Conservation (phyloP, 306 rosid genomes). For the Abrus precatorius region DNA sequence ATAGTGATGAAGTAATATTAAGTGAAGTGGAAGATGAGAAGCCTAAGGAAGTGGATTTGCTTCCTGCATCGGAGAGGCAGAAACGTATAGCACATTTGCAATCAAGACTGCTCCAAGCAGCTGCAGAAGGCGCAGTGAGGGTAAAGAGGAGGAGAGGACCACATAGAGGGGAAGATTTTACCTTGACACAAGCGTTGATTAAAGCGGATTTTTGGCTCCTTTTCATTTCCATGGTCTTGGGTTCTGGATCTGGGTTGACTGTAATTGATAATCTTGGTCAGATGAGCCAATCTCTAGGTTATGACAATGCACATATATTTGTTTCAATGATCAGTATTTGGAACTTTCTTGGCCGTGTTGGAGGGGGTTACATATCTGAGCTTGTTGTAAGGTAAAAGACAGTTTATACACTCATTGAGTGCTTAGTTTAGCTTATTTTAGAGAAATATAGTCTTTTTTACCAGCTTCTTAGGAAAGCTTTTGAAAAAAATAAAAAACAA, state of each 20-base stretch:
- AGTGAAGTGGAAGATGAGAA: constrained; percentile 71
- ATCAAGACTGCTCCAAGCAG: constrained; percentile 60
- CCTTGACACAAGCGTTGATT: constrained; percentile 85
- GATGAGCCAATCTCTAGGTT: constrained; percentile 82
- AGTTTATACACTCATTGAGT: constrained; percentile 6
- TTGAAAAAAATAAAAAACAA: too few species aligned
- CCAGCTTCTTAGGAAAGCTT: too few species aligned
- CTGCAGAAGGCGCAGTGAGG: constrained; percentile 90
- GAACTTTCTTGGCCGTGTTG: constrained; percentile 98
- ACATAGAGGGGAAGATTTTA: constrained; percentile 90
- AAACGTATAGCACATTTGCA: constrained; percentile 63
- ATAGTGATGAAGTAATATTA: constrained; percentile 63
- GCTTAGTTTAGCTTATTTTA: background rate
- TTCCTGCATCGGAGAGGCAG: constrained; percentile 58
- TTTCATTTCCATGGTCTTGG: constrained; percentile 79
- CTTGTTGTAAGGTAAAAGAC: constrained; percentile 73
- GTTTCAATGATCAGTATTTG: constrained; percentile 94
- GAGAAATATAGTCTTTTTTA: too few species aligned
- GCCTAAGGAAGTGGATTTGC: constrained; percentile 62
- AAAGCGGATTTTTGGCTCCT: constrained; percentile 98
- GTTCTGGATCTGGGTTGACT: constrained; percentile 94
- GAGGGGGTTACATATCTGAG: constrained; percentile 94
- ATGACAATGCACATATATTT: constrained; percentile 71
- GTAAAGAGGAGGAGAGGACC: constrained; percentile 87
- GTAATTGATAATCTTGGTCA: constrained; percentile 93